Base-by-base conservation (phyloP, 2,329 filamentous ascomycete species). In the Colletotrichum brevisporum region DNA sequence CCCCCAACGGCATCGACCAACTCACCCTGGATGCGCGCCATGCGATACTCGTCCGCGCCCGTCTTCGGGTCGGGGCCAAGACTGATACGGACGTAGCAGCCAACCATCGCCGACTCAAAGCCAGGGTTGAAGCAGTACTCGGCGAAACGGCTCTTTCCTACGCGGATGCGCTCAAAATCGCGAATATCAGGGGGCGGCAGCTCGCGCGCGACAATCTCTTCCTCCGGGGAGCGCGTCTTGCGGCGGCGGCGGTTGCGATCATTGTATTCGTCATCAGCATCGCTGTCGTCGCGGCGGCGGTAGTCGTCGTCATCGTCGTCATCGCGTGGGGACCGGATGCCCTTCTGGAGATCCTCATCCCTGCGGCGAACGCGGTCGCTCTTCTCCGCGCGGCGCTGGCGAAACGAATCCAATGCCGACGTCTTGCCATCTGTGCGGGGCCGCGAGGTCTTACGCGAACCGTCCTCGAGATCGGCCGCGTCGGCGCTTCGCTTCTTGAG, bases 71-170 rank as follows among this genome's bases (percentile, higher is more conserved):
- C 92, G 13, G 91, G 87, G 0, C 95, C 95, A 65, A 98, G 89
- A 71, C 91, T 93, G 72, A 98, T 90, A 59, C 96, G 93, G 45
- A 92, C 91, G 78, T 92, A 99, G 79, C 94, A 97, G 59, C 94
- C 94, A 16, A 86, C 89, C 75, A 98, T 92, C 36, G 92, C 88
- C 9, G 92, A 84, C 64, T 97, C 93, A 73, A 99, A 98, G 4
- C 91, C 91, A 12, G 96, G 96, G 74, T 95, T 95, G 83, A 97
- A 97, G 85, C 94, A 98, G 63, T 97, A 92, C 76, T 95, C 90
- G 6, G 92, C 92, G 78, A 99, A 97, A 76, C 94, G 93, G 73
- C 89, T 92, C 71, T 96, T 90, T 57, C 95, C 94, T 67, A 99
- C 88, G 66, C 94, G 90, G 61, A 95, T 89, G 58, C 93, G 90